Evolutionary conservation across 352 stramenopile species (phyloP), one percentile per base, ranked within the genome.

Genomic region (Pythium biforme): DNA sequence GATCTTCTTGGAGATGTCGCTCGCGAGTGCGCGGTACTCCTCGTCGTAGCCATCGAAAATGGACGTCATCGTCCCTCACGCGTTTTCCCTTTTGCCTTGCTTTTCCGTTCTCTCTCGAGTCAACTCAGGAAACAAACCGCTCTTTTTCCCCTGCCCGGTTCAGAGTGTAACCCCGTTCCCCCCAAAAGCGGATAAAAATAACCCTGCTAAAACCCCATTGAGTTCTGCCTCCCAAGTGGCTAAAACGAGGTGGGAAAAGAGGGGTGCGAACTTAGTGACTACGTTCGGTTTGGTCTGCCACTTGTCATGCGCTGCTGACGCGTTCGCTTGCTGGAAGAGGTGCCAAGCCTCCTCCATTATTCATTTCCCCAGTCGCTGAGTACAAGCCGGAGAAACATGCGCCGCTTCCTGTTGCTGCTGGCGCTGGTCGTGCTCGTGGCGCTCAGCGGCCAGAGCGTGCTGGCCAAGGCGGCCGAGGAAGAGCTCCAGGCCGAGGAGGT

Each of bases 11-110:
- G 86, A 95, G 73, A 95, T 92, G 63, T 93, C 86, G 72, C 81
- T 88, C 31, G 86, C 77, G 50, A 95, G 68, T 45, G 84, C 71
- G 58, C 86, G 84, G 59, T 95, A 95, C 65, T 95, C 86, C 71
- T 95, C 86, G 58, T 95, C 86, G 66, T 95, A 95, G 40, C 84
- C 81, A 64, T 95, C 86, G 46, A 95, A 95, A 60, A 94, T 95
- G 37, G 84, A 91, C 65, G 86, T 95, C 84, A 93, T 95, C n/a
- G 10, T 43, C 14, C 31, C 37, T 20, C 37, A n/a, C 15, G 8
- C 3, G n/a, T 33, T 51, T 53, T 34, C 27, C 9, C n/a, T 37
- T 31, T 51, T 39, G 14, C 39, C 7, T 11, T n/a, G n/a, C n/a
- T n/a, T 45, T 43, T 9, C 52, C 31, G 39, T 20, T 29, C 34